phyloP scores from a whole-genome alignment of 2,329 filamentous ascomycete species.

The Diaporthe citrichinensis region DNA sequence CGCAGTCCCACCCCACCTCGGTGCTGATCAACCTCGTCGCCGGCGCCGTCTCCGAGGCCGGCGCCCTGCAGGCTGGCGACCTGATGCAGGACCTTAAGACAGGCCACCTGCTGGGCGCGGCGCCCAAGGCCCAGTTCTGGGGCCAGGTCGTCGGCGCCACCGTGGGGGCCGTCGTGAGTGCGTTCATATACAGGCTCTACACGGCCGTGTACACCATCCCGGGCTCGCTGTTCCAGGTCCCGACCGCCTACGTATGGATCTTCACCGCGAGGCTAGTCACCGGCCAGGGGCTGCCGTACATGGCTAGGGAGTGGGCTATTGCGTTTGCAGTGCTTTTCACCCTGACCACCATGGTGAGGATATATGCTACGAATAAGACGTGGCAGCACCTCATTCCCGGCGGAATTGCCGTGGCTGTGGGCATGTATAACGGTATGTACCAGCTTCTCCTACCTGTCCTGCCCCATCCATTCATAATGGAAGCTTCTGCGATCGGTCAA shows the following conservation, averaged over 20 bases:
- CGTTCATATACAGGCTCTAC: slow-evolving; percentile 90
- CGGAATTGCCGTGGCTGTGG: slow-evolving; percentile 95
- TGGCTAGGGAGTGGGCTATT: slow-evolving; percentile 85
- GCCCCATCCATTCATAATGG: neutral
- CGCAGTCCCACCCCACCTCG: slow-evolving; percentile 82
- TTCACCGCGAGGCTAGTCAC: slow-evolving; percentile 96
- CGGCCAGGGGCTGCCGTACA: slow-evolving; percentile 86
- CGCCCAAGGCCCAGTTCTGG: slow-evolving; percentile 95
- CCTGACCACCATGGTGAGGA: slow-evolving; percentile 77
- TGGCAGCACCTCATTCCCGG: slow-evolving; percentile 88
- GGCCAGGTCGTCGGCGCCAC: slow-evolving; percentile 94
- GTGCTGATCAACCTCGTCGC: slow-evolving; percentile 97
- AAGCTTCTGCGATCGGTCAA: no score
- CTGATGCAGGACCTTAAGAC: slow-evolving; percentile 98
- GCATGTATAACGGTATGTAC: slow-evolving; percentile 59
- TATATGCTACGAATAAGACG: slow-evolving; percentile 65
- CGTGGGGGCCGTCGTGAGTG: slow-evolving; percentile 87
- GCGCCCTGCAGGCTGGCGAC: slow-evolving; percentile 94
- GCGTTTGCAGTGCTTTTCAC: slow-evolving; percentile 83
- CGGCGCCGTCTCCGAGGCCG: slow-evolving; percentile 74
- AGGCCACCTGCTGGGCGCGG: slow-evolving; percentile 90
- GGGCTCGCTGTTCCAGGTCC: slow-evolving; percentile 90
- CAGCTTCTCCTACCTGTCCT: neutral
- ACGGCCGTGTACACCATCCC: slow-evolving; percentile 89
- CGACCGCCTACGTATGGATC: slow-evolving; percentile 96